A percentile compares a stretch with the other conserved stretches of the same genome.
phyloP scores from a whole-genome alignment of 805 yeast genomes.

The Lipomyces orientalis region DNA sequence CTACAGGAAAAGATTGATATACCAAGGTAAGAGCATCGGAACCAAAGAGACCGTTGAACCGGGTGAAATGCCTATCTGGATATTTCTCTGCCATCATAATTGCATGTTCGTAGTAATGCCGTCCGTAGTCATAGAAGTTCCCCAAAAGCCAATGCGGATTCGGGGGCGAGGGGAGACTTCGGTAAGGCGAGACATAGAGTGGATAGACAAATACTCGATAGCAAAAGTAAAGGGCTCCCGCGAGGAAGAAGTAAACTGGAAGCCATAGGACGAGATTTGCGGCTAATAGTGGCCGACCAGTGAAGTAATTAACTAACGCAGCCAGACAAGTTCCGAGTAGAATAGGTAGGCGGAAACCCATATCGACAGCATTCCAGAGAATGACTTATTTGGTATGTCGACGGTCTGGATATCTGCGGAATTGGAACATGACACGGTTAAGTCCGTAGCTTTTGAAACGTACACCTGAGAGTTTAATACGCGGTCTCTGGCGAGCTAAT shows the following conservation, averaged over 20 bases:
- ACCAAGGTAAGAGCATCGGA: slow-evolving; percentile 19
- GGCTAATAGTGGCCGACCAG: background rate
- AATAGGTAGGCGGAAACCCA: background rate
- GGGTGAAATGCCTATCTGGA: slow-evolving; percentile 17
- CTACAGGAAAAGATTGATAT: background rate
- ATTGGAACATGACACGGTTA: background rate
- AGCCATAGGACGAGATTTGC: background rate
- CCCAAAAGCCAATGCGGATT: slow-evolving; percentile 24
- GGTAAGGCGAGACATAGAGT: slow-evolving; percentile 19
- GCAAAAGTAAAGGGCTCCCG: background rate
- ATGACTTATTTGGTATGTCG: background rate
- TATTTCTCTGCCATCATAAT: slow-evolving; percentile 11
- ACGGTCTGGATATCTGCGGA: background rate
- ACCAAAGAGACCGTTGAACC: slow-evolving; percentile 15
- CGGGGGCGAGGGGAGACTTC: slow-evolving; percentile 17
- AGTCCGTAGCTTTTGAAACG: no score
- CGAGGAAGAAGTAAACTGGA: background rate
- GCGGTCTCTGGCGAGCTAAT: no score
- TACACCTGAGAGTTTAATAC: no score
- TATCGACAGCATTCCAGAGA: background rate
- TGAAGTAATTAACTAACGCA: background rate
- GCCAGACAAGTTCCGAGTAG: background rate
- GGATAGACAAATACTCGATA: slow-evolving; percentile 25
- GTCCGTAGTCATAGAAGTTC: slow-evolving; percentile 17
- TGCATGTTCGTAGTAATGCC: slow-evolving; percentile 16